Conservation (phyloP, 2,329 filamentous ascomycete species). For the Claviceps capensis region DNA sequence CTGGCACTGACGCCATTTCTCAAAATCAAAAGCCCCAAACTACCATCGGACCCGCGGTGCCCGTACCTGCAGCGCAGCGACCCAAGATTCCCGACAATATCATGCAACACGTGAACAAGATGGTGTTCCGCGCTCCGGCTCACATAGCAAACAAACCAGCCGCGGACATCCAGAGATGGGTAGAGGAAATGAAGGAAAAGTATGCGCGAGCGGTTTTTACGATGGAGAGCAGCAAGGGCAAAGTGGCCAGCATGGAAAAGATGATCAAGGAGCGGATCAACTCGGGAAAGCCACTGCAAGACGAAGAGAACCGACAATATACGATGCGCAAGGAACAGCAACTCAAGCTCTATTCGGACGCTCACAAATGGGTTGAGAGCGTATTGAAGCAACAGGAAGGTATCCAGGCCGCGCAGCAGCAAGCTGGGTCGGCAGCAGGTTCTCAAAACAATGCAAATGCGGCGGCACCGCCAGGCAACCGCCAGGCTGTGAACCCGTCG, state of each 20-base stretch:
- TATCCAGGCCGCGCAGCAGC: conserved; percentile 15
- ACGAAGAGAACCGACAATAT: conserved; percentile 33
- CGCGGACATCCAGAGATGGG: conserved; percentile 33
- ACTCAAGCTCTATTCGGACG: conserved; percentile 31
- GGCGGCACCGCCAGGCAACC: conserved; percentile 12
- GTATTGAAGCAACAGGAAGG: conserved; percentile 32
- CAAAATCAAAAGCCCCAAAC: conserved; percentile 12
- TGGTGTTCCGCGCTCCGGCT: conserved; percentile 31
- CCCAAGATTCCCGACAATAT: conserved; percentile 29
- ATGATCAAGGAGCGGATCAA: conserved; percentile 27
- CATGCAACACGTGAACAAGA: conserved; percentile 31
- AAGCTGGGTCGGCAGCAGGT: not conserved
- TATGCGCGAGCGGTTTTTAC: conserved; percentile 34
- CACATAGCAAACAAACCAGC: conserved; percentile 27
- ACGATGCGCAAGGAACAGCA: conserved; percentile 29
- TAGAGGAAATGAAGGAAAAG: conserved; percentile 31
- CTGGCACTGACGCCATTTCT: conserved; percentile 6
- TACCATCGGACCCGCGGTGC: not conserved
- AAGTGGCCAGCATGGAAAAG: conserved; percentile 28
- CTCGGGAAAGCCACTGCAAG: conserved; percentile 28
- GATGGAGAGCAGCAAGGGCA: conserved; percentile 33
- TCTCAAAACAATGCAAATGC: conserved; percentile 11
- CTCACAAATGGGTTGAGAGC: conserved; percentile 32
- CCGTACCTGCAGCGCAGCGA: conserved; percentile 11
- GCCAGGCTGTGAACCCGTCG: conserved; percentile 12